Evolutionary conservation across 352 stramenopile genomes (phyloP).

Genomic region (Pythium brachiatum): DNA sequence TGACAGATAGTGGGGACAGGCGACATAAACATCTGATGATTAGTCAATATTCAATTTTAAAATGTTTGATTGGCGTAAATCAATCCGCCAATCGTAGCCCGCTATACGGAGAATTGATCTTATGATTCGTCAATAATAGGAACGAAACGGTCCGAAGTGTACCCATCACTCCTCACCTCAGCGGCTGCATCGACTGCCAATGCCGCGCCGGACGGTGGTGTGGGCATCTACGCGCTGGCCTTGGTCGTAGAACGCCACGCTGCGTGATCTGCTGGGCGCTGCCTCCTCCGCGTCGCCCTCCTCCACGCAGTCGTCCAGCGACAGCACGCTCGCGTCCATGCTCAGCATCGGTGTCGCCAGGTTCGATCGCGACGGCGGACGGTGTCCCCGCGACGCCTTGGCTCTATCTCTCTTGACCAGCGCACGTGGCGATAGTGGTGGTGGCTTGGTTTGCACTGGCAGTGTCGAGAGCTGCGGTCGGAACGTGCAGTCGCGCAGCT

Average conservation of each 20-base stretch:
- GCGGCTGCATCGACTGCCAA: conserved; percentile 8
- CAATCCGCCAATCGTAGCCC: not conserved
- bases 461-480: conserved; percentile 25
- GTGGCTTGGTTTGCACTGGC: not conserved
- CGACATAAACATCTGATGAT: conserved; percentile 11
- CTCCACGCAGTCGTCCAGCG: conserved; percentile 17
- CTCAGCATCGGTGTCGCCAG: conserved; percentile 23
- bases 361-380: conserved; percentile 16
- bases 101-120: not conserved
- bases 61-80: conserved; percentile 10
- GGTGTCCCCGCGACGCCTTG: not conserved
- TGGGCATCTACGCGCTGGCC: conserved; percentile 3
- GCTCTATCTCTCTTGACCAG: not conserved
- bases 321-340: conserved; percentile 11
- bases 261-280: not conserved
- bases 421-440: not conserved
- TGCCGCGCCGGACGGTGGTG: not conserved
- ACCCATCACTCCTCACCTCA: not conserved
- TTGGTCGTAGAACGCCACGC: conserved; percentile 17
- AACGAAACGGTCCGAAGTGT: not conserved
- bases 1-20: not conserved
- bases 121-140: conserved; percentile 7
- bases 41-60: conserved; percentile 27
- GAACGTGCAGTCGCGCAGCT: conserved; percentile 61
- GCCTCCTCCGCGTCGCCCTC: not conserved